Evolutionary conservation across 805 yeast genomes (phyloP).

Genomic region (Pichia insulana): DNA sequence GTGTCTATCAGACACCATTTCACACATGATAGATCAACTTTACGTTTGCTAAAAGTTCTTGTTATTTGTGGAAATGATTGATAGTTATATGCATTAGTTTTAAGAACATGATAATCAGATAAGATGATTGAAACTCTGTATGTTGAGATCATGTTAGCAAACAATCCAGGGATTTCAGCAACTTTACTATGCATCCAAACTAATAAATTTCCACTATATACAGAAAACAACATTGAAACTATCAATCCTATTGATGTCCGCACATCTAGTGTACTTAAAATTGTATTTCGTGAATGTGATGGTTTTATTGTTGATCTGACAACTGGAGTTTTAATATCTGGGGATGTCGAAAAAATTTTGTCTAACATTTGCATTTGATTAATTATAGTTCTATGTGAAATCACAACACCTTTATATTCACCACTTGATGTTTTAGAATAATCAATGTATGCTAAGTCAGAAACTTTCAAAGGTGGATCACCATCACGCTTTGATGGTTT

Average conservation of each 20-base stretch:
- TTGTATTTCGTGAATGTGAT: conserved; percentile 40
- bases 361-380: conserved; percentile 80
- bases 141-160: conserved; percentile 69
- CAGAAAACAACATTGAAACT: conserved; percentile 68
- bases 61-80: conserved; percentile 83
- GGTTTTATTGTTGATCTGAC: conserved; percentile 46
- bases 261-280: conserved; percentile 58
- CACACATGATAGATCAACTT: conserved; percentile 70
- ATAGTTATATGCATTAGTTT: conserved; percentile 86
- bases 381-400: conserved; percentile 79
- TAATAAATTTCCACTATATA: conserved; percentile 75
- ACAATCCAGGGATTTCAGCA: conserved; percentile 75
- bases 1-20: conserved; percentile 89
- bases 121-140: conserved; percentile 65
- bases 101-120: conserved; percentile 81
- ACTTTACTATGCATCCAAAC: conserved; percentile 71
- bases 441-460: conserved; percentile 89
- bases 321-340: conserved; percentile 31
- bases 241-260: conserved; percentile 82
- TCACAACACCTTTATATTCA: conserved; percentile 84
- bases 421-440: conserved; percentile 87
- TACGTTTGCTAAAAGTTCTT: conserved; percentile 66
- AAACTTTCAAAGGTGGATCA: conserved; percentile 59
- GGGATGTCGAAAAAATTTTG: conserved; percentile 57
- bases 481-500: conserved; percentile 49